Evolutionary conservation across 768 basidiomycete genomes (phyloP).

Genomic region (Tricholoma sp.): DNA sequence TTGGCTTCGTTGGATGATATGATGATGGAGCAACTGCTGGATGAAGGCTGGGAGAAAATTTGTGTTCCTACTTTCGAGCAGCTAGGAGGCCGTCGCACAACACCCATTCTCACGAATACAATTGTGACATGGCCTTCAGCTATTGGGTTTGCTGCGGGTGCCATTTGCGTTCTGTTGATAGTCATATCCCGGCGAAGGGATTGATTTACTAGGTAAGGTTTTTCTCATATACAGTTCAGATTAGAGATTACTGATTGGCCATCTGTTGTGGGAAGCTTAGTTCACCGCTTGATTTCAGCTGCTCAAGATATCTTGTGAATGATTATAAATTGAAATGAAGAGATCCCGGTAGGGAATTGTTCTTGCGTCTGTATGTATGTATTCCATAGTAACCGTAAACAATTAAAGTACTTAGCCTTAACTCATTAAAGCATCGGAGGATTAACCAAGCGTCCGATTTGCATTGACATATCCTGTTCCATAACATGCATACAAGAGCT

Average conservation of each 20-base stretch:
- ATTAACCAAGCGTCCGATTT: constrained; percentile 61
- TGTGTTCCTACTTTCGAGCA: constrained; percentile 40
- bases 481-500: constrained; percentile 83
- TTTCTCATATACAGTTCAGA: background rate
- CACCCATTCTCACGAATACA: background rate
- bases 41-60: constrained; percentile 82
- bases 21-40: constrained; percentile 60
- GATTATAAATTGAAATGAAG: too few relatives aligned
- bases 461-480: constrained; percentile 90
- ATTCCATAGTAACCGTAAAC: background rate
- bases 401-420: background rate
- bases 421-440: background rate
- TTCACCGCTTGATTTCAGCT: background rate
- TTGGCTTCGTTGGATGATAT: constrained; percentile 64
- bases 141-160: constrained; percentile 40
- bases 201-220: background rate
- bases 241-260: background rate
- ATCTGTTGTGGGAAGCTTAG: background rate
- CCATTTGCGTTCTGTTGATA: constrained; percentile 25
- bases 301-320: background rate
- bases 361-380: background rate
- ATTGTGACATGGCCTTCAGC: constrained; percentile 21
- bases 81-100: constrained; percentile 24
- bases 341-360: too few relatives aligned
- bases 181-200: constrained; percentile 22